Evolutionary conservation across 106 monocot species (phyloP).

Genomic region (Dendrobium officinale): DNA sequence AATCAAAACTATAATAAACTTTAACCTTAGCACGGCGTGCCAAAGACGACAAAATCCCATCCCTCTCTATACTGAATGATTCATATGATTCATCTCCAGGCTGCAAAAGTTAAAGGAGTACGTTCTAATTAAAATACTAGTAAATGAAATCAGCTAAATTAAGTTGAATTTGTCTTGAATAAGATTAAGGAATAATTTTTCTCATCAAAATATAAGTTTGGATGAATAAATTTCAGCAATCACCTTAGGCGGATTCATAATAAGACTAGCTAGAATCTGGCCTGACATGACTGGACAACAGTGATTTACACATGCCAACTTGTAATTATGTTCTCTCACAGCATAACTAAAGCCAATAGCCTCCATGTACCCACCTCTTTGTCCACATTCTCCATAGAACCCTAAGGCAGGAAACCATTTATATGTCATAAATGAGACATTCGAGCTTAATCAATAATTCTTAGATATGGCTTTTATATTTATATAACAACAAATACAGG

Average conservation of each 20-base stretch:
- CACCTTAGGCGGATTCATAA: conserved; percentile 99
- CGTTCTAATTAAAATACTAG: not conserved
- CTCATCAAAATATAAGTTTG: not conserved
- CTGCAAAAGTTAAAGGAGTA: conserved; percentile 29
- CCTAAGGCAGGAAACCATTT: conserved; percentile 26
- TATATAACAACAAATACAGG: not conserved
- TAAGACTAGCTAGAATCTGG: conserved; percentile 87
- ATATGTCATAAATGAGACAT: not conserved
- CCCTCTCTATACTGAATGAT: conserved; percentile 50
- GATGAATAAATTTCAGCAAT: not conserved
- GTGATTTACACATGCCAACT: conserved; percentile 89
- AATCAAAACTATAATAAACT: conserved; percentile 1
- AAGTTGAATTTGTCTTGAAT: not conserved
- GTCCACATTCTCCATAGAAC: conserved; percentile 95
- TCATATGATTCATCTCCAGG: conserved; percentile 83
- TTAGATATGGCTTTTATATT: too few relatives aligned
- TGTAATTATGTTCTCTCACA: conserved; percentile 86
- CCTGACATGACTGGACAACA: conserved; percentile 82
- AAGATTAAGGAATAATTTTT: not conserved
- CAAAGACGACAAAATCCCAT: conserved; percentile 74
- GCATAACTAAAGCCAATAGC: conserved; percentile 65
- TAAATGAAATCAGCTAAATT: not conserved
- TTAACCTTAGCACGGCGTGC: conserved; percentile 83
- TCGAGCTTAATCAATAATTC: not conserved
- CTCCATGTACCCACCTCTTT: conserved; percentile 98